Evolutionary conservation across 2,329 filamentous ascomycete species (phyloP).

Genomic region (Bipolaris zeicola): DNA sequence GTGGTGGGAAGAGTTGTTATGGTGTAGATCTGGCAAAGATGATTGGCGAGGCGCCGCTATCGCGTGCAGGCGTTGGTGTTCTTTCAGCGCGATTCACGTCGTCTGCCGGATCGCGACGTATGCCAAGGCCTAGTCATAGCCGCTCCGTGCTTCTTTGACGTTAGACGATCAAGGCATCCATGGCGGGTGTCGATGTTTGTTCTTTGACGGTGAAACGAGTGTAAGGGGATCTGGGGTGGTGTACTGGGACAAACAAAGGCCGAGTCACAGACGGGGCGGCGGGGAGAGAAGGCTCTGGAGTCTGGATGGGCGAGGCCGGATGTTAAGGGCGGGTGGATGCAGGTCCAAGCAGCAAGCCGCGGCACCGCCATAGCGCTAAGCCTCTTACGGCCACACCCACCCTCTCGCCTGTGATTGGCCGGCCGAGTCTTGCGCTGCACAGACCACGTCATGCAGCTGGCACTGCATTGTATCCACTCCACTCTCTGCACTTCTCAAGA

Average conservation of each 20-base stretch:
- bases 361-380: conserved; percentile 21
- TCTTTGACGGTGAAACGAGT: conserved; percentile 4
- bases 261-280: conserved; percentile 4
- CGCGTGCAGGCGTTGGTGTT: conserved; percentile 9
- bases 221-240: conserved; percentile 4
- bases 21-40: conserved; percentile 2
- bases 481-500: conserved; percentile 1
- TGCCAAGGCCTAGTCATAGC: conserved; percentile 25
- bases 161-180: conserved; percentile 16
- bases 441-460: conserved; percentile 11
- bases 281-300: conserved; percentile 14
- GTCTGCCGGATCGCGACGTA: conserved; percentile 20
- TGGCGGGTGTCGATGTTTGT: conserved; percentile 8
- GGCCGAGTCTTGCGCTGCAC: conserved; percentile 12
- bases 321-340: conserved; percentile 22
- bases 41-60: conserved; percentile 7
- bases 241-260: conserved; percentile 14
- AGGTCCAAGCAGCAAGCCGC: conserved; percentile 13
- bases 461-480: conserved; percentile 9
- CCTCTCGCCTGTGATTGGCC: conserved; percentile 13
- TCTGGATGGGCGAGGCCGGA: conserved; percentile 17
- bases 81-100: conserved; percentile 25
- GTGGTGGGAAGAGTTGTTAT: background rate
- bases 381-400: conserved; percentile 12
- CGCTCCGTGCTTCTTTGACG: conserved; percentile 12